Evolutionary conservation across 1,284 basidiomycete species (phyloP), one percentile per base, ranked within the genome.

Genomic region (Heterobasidion parviporum): DNA sequence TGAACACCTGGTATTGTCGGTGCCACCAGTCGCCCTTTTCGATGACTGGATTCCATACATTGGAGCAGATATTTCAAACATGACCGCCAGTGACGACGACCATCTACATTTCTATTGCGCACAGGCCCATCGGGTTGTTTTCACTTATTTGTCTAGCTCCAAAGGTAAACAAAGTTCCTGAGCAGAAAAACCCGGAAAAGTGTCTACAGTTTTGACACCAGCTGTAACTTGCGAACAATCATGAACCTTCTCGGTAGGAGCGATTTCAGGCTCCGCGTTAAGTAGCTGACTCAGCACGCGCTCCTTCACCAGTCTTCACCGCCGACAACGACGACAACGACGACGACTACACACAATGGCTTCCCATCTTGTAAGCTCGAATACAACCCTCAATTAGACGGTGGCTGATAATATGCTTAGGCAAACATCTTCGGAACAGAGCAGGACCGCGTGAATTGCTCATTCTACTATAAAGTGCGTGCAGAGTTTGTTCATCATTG

Each of bases 401-500:
- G 51, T 35, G 14, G 53, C 60, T 16, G 55, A 55, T 55, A 8
- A 38, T 10, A 54, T 6, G 14, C 43, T 16, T 53, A 89, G 87
- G 89, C 89, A 61, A 90, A 91, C 60, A 92, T 92, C 65, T 91
- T 92, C 66, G 87, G 89, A 66, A 89, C 89, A 60, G 92, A 94
- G 71, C 92, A 94, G 72, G 92, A 94, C 69, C 88, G 92, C 64
- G 93, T 94, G 58, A 95, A 95, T 66, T 95, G 92, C 68, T 94
- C 93, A 2, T 95, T 95, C 73, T 95, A 95, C 72, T 94, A 94
- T 77, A 95, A 95, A 74, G 91, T 89, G 61, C 49, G 78, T 57
- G 16, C 41, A 16, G 12, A 8, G 20, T 41, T 51, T 50, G 49
- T 43, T 50, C 50, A 51, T 55, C 52, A 18, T 26, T 26, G 50